Percentiles rank a stretch among this genome's conserved stretches.
These are phyloP conservation scores for Triticum turgidum DNA, from an alignment of 176 grass and related monocot species.

Conservation along the genomic window DNA sequence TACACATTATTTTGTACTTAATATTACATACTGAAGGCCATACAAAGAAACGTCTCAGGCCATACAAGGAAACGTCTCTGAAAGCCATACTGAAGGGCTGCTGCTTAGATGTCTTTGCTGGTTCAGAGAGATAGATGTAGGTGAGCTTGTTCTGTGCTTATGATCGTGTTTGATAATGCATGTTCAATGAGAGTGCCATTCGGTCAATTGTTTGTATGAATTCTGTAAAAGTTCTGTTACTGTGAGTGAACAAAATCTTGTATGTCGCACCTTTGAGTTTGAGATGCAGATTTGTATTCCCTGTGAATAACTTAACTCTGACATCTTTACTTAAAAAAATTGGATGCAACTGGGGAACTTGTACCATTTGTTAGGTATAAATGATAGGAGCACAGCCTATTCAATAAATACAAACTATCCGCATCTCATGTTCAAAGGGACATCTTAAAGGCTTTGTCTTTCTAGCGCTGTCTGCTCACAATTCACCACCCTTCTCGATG, in stretches of 20 bases:
- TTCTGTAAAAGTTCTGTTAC: neutral
- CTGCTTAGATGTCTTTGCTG: slow-evolving; percentile 50
- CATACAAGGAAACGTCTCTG: neutral
- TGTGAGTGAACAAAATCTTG: neutral
- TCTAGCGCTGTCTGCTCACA: no score
- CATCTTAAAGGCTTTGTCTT: no score
- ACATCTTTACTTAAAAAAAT: slow-evolving; percentile 14
- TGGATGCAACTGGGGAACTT: neutral
- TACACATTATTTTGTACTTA: no score
- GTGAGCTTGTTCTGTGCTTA: slow-evolving; percentile 36
- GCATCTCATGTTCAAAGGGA: no score
- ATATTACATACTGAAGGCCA: no score
- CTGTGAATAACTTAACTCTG: neutral
- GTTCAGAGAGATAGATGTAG: slow-evolving; percentile 52
- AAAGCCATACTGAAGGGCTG: neutral
- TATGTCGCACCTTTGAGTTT: neutral
- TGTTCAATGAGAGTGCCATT: neutral
- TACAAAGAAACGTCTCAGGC: no score
- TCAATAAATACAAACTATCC: no score
- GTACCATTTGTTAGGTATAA: no score
- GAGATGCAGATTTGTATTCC: neutral
- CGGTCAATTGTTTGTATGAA: neutral
- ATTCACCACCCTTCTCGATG: no score
- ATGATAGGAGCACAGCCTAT: no score
- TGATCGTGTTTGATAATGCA: slow-evolving; percentile 6